Percentiles rank a stretch among this genome's conserved stretches.
These are phyloP conservation scores for Penicillium vulpinum DNA, from an alignment of 2,329 filamentous ascomycete genomes.

Conservation along the genomic window DNA sequence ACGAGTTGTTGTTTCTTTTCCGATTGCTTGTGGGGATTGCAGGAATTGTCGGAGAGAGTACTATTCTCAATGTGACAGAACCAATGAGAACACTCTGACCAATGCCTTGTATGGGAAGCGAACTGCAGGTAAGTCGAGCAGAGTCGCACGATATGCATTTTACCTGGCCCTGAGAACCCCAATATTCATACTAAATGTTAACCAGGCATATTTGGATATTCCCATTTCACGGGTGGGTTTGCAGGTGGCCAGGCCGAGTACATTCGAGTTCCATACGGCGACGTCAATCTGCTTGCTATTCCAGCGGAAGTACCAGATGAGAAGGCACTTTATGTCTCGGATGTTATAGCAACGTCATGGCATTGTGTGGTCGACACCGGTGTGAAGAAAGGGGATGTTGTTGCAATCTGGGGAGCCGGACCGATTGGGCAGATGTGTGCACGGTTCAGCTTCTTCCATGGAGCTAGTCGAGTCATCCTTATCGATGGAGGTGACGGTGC, in stretches of 20 bases:
- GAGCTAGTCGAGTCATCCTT: constrained; percentile 73
- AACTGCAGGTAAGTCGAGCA: constrained; percentile 60
- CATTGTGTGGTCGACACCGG: constrained; percentile 80
- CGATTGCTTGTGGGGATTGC: constrained; percentile 70
- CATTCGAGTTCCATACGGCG: constrained; percentile 75
- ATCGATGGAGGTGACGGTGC: constrained; percentile 67
- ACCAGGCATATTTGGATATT: constrained; percentile 66
- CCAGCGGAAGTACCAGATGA: constrained; percentile 81
- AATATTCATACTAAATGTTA: neutral
- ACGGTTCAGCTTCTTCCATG: constrained; percentile 66
- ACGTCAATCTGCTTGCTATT: constrained; percentile 77
- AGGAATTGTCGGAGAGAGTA: constrained; percentile 77
- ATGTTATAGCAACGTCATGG: constrained; percentile 77
- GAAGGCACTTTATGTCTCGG: constrained; percentile 77
- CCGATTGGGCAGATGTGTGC: constrained; percentile 81
- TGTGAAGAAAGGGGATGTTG: constrained; percentile 72
- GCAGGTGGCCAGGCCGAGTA: constrained; percentile 87
- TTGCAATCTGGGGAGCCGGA: constrained; percentile 84
- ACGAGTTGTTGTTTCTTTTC: constrained; percentile 81
- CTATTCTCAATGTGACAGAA: constrained; percentile 76
- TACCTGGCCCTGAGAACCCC: too few species aligned
- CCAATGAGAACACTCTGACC: constrained; percentile 69
- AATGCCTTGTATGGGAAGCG: constrained; percentile 77
- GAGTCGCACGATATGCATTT: neutral
- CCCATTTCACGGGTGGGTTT: constrained; percentile 78